Percentiles rank a stretch among this genome's conserved stretches.
Conservation (phyloP, 2,329 filamentous ascomycete species). For the Colletotrichum eleusines region DNA sequence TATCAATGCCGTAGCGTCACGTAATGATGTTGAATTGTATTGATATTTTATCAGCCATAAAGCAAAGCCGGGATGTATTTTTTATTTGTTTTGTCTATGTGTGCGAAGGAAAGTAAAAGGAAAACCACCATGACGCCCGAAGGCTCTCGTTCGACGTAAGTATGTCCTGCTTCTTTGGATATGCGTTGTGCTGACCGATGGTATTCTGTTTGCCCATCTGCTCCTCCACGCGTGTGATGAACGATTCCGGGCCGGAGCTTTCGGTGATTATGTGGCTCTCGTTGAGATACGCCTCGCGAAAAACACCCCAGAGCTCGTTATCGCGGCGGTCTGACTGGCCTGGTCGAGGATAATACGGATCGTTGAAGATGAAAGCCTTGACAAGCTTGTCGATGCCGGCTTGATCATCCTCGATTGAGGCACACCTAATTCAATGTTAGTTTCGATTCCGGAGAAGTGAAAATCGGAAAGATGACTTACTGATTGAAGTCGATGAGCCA, state of each 20-base stretch:
- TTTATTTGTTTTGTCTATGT: no score
- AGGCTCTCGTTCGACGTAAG: no score
- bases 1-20: no score
- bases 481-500: not conserved
- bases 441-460: not conserved
- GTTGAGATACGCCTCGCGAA: not conserved
- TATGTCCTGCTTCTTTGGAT: no score
- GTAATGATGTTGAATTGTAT: no score
- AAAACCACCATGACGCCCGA: no score
- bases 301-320: not conserved
- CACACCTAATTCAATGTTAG: not conserved
- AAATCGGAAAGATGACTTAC: not conserved
- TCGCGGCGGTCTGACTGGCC: not conserved
- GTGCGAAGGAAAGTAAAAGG: no score
- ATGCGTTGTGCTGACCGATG: no score
- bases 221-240: not conserved
- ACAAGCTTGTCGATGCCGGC: slow-evolving; percentile 6
- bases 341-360: not conserved
- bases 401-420: not conserved
- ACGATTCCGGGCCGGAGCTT: not conserved
- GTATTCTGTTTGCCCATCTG: not conserved
- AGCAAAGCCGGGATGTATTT: no score
- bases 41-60: no score
- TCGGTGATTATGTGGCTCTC: not conserved
- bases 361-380: not conserved